phyloP scores from a whole-genome alignment of 2,329 filamentous ascomycete genomes.

The Sclerotinia borealis region DNA sequence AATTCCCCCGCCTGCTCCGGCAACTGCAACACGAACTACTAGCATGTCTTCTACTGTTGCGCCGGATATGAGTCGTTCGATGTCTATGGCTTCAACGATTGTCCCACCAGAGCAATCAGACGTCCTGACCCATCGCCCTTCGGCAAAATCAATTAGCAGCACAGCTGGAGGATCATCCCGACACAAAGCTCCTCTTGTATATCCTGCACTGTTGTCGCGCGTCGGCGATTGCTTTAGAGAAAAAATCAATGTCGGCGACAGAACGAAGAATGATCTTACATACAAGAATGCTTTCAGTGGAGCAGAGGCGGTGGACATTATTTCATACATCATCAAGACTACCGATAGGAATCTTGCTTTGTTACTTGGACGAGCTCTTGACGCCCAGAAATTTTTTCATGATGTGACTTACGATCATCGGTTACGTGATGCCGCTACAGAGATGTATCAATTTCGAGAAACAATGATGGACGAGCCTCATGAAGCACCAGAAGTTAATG shows the following conservation, averaged over 20 bases:
- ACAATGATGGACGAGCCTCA: slow-evolving; percentile 80
- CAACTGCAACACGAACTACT: slow-evolving; percentile 51
- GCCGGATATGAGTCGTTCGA: slow-evolving; percentile 54
- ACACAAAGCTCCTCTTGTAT: slow-evolving; percentile 71
- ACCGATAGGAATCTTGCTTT: slow-evolving; percentile 92
- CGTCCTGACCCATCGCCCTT: slow-evolving; percentile 47
- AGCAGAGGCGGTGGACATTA: slow-evolving; percentile 88
- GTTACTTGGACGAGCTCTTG: slow-evolving; percentile 81
- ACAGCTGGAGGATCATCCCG: slow-evolving; percentile 22
- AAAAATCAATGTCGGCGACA: slow-evolving; percentile 77
- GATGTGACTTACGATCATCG: slow-evolving; percentile 98
- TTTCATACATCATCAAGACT: slow-evolving; percentile 95
- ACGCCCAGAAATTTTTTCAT: slow-evolving; percentile 98
- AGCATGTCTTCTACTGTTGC: slow-evolving; percentile 48
- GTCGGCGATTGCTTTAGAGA: slow-evolving; percentile 91
- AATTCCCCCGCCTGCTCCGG: slow-evolving; percentile 32
- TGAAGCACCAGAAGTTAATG: slow-evolving; percentile 70
- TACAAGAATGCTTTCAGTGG: slow-evolving; percentile 98
- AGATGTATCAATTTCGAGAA: slow-evolving; percentile 96
- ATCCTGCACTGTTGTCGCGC: slow-evolving; percentile 87
- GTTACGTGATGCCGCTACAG: slow-evolving; percentile 83
- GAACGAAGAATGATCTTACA: slow-evolving; percentile 92
- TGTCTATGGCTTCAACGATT: slow-evolving; percentile 89
- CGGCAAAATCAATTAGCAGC: slow-evolving; percentile 38
- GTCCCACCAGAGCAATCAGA: slow-evolving; percentile 53